Evolutionary conservation across 2,329 filamentous ascomycete genomes (phyloP), one percentile per base, ranked within the genome.

Genomic region (Trichophyton schoenleinii): DNA sequence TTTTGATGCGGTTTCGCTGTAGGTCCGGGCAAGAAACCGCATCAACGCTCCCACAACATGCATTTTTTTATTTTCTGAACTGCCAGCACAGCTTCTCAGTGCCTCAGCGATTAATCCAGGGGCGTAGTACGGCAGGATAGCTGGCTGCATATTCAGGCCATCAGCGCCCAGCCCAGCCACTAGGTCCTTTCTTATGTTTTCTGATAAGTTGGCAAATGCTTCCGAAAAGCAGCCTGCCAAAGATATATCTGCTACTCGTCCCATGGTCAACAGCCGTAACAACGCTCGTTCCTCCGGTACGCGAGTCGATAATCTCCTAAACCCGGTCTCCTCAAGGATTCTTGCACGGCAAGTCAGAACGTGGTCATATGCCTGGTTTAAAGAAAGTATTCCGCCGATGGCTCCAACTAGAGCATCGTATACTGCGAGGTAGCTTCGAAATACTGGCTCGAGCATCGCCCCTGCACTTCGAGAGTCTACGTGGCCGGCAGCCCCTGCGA

Each of bases 341-440:
- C 22, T 44, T 36, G 55, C 55, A 3, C 55, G 18, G 15, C 31
- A 28, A 31, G 34, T 20, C 7, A 58, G 11, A 58, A 58, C 18
- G 4, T 18, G 28, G 18, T 58, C 36, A 36, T 58, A 58, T 7
- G 34, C 55, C 9, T 58, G 55, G 15, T 44, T 36, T 2, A 58
- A 42, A 42, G 55, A 25, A 11, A 58, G 8, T 2, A 20, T 22
- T 8, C 28, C 55, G 13, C 28, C 18, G 13, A 58, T 58, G 25
- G 36, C 28, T 15, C 15, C 55, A 25, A 42, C 41, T 7, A 58
- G 18, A 7, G 34, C 36, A 15, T 44, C 55, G 20, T 58, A 28
- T 28, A 44, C 25, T 15, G 55, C 55, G 18, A 58, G 55, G 25
- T 42, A 58, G 18, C 55, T 58, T 58, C 18, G 55, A n/a, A 58